These are phyloP conservation scores for Leccinum broughii DNA, from an alignment of 768 basidiomycete species.

Conservation along the genomic window DNA sequence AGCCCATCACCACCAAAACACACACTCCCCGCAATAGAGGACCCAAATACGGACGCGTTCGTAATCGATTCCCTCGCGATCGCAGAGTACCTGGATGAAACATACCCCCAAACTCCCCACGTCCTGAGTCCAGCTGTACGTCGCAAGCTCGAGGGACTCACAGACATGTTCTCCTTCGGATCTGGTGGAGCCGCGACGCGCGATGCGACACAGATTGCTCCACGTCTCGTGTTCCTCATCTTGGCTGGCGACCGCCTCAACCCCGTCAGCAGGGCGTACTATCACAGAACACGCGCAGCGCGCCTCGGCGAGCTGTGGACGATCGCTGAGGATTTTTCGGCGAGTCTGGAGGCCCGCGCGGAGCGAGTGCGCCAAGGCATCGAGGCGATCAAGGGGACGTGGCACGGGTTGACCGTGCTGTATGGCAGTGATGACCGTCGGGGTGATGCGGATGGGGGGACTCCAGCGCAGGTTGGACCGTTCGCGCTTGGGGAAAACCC, in stretches of 20 bases:
- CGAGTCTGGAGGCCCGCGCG: conserved; percentile 25
- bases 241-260: conserved; percentile 30
- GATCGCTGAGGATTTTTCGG: conserved; percentile 21
- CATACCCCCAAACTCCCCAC: conserved; percentile 44
- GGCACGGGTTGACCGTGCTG: conserved; percentile 24
- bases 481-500: conserved; percentile 20
- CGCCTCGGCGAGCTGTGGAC: conserved; percentile 41
- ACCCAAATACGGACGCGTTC: conserved; percentile 37
- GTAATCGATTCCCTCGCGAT: conserved; percentile 48
- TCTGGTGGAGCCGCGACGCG: not conserved
- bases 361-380: conserved; percentile 20
- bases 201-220: not conserved
- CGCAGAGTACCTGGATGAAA: conserved; percentile 50
- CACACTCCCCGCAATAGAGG: conserved; percentile 52
- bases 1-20: conserved; percentile 19
- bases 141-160: conserved; percentile 36
- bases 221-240: conserved; percentile 24
- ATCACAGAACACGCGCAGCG: conserved; percentile 37
- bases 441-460: not conserved
- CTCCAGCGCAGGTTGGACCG: not conserved
- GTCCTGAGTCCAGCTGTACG: conserved; percentile 38
- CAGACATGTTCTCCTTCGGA: conserved; percentile 13
- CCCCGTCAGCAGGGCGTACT: conserved; percentile 39
- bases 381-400: conserved; percentile 24
- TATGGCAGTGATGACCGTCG: conserved; percentile 3